phyloP scores from a whole-genome alignment of 2,329 filamentous ascomycete species.

The Curvularia lunata region DNA sequence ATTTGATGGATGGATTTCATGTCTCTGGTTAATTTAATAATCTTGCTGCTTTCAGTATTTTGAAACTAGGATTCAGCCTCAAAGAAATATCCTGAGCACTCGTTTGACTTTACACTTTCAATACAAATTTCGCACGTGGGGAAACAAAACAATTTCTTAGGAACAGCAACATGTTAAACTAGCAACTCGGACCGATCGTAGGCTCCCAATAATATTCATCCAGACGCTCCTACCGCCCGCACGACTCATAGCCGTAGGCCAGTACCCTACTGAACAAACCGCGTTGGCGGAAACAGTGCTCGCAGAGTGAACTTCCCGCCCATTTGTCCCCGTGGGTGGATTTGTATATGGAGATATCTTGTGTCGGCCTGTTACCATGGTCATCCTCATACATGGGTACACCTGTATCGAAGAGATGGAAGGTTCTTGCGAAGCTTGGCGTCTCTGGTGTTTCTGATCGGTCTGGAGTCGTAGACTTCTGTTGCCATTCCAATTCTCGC shows the following conservation, averaged over 20 bases:
- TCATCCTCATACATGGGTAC: background rate
- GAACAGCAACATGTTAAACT: background rate
- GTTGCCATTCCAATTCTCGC: conserved; percentile 4
- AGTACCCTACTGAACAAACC: conserved; percentile 34
- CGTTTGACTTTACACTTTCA: background rate
- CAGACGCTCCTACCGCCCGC: conserved; percentile 33
- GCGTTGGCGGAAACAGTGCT: conserved; percentile 36
- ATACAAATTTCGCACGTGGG: background rate
- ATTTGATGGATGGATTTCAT: background rate
- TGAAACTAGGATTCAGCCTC: too few species aligned
- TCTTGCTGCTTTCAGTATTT: too few species aligned
- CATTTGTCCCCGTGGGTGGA: conserved; percentile 34
- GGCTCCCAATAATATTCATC: conserved; percentile 42
- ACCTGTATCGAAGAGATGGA: conserved; percentile 37
- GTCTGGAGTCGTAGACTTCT: conserved; percentile 4
- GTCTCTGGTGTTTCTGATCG: conserved; percentile 19
- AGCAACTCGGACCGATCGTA: conserved; percentile 1
- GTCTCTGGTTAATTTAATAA: too few species aligned
- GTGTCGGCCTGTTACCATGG: background rate
- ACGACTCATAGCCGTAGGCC: conserved; percentile 36
- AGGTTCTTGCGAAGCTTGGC: conserved; percentile 31
- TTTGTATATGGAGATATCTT: conserved; percentile 35
- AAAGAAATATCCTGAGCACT: background rate
- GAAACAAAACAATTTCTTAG: background rate
- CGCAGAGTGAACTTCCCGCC: conserved; percentile 31